These are phyloP conservation scores for Caloboletus firmus DNA, from an alignment of 1,284 basidiomycete genomes.

Conservation along the genomic window DNA sequence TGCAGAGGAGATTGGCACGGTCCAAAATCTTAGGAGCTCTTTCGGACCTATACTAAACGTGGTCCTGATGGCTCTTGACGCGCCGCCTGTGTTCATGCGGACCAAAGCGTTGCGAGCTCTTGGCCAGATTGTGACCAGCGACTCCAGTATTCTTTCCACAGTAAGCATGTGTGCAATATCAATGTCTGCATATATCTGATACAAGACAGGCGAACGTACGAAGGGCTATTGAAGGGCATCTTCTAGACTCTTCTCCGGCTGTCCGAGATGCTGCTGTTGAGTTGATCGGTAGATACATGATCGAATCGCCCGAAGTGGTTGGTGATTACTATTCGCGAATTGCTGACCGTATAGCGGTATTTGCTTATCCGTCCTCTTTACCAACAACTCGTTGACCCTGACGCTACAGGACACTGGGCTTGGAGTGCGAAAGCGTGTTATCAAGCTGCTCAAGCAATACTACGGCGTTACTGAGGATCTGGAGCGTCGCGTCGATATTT, in stretches of 20 bases:
- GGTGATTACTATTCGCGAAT: slow-evolving; percentile 85
- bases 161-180: slow-evolving; percentile 43
- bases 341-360: slow-evolving; percentile 82
- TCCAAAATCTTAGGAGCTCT: slow-evolving; percentile 71
- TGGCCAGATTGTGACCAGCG: slow-evolving; percentile 81
- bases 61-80: slow-evolving; percentile 75
- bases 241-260: slow-evolving; percentile 86
- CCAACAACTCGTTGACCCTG: neutral
- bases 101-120: slow-evolving; percentile 89
- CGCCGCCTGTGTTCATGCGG: slow-evolving; percentile 80
- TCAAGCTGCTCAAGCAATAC: slow-evolving; percentile 87
- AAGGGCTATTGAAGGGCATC: slow-evolving; percentile 82
- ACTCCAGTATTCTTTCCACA: slow-evolving; percentile 76
- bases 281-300: slow-evolving; percentile 92
- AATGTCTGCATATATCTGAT: slow-evolving; percentile 5
- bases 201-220: slow-evolving; percentile 64
- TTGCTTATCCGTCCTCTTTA: slow-evolving; percentile 23
- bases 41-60: slow-evolving; percentile 80
- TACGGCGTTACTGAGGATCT: slow-evolving; percentile 66
- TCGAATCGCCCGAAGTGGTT: slow-evolving; percentile 82
- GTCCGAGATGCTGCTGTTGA: slow-evolving; percentile 97
- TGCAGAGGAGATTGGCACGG: slow-evolving; percentile 73
- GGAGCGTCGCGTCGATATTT: slow-evolving; percentile 74
- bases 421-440: slow-evolving; percentile 90
- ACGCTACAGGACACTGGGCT: slow-evolving; percentile 80